Base-by-base conservation (phyloP, 768 basidiomycete genomes). In the Kondoa malvinella region DNA sequence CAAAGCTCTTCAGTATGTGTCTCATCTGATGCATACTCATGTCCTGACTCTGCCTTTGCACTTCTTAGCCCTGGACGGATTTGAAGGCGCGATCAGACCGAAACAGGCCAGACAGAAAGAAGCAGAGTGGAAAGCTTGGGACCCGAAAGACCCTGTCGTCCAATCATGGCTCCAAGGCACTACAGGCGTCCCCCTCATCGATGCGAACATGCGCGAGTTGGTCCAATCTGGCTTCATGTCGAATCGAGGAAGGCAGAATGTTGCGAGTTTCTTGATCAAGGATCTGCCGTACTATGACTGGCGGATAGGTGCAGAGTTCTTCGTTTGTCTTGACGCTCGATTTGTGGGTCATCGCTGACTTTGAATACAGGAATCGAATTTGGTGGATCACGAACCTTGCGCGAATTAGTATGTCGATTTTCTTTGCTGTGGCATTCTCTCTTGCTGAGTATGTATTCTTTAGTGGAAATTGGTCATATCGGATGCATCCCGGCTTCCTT, bases 251-350 rank as follows among this genome's bases (percentile, higher is more conserved):
- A 75, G 80, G 8, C 80, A 81, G 73, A 81, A 81, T 73, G 79
- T 80, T 12, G 80, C 79, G 2, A 78, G 76, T 62, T 81, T 78
- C 75, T 69, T 80, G 33, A 76, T 78, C 1, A 78, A 78, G 65
- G 78, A 80, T 61, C 71, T 79, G 66, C 76, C 77, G 65, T 56
- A 69, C 60, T 74, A 77, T 16, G 80, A 81, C 70, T 81, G 80
- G 80, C 71, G 80, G 2, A 70, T 80, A 15, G 80, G 79, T 1
- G 80, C 79, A n/a, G 80, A 81, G 69, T 79, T 77, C 73, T 81
- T 80, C 70, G n/a, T n/a, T n/a, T n/a, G n/a, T n/a, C n/a, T n/a
- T n/a, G n/a, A n/a, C n/a, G n/a, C n/a, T n/a, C n/a, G n/a, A n/a
- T n/a, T n/a, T n/a, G n/a, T n/a, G n/a, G n/a, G n/a, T n/a, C n/a